Evolutionary conservation across 2,329 filamentous ascomycete species (phyloP).

Genomic region (Claviceps arundinis): DNA sequence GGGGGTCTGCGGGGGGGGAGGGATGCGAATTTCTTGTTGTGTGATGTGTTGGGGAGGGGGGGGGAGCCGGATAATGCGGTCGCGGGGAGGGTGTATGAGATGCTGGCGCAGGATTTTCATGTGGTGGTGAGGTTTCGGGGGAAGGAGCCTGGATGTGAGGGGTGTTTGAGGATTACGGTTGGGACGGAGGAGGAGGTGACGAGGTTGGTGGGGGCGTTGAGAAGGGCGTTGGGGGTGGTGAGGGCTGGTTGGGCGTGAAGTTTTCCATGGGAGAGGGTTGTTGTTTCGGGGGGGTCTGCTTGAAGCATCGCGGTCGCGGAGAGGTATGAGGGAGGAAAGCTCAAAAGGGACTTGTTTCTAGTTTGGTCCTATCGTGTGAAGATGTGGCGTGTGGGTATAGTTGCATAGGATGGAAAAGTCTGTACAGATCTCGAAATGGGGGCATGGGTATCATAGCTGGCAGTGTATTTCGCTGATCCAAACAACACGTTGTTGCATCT

Average conservation of each 20-base stretch:
- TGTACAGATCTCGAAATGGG: too few relatives aligned
- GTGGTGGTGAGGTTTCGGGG: conserved; percentile 91
- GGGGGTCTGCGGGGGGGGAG: conserved; percentile 69
- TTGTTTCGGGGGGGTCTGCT: too few relatives aligned
- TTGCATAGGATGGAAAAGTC: too few relatives aligned
- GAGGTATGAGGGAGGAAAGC: too few relatives aligned
- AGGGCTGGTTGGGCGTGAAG: conserved; percentile 7
- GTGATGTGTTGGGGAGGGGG: conserved; percentile 64
- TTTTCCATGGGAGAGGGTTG: too few relatives aligned
- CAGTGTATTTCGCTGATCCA: too few relatives aligned
- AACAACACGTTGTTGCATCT: too few relatives aligned
- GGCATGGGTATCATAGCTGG: too few relatives aligned
- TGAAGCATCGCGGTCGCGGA: too few relatives aligned
- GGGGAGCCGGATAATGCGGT: conserved; percentile 67
- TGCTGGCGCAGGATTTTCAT: conserved; percentile 69
- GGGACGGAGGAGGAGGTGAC: conserved; percentile 81
- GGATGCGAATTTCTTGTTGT: conserved; percentile 80
- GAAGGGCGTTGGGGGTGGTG: conserved; percentile 33
- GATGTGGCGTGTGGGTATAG: too few relatives aligned
- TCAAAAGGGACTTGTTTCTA: too few relatives aligned
- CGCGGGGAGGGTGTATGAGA: conserved; percentile 71
- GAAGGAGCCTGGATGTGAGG: conserved; percentile 79
- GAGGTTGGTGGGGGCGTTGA: conserved; percentile 59
- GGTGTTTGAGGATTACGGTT: conserved; percentile 82
- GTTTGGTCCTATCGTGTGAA: too few relatives aligned